A percentile compares a stretch with the other conserved stretches of the same genome.
Conservation (phyloP, 2,329 filamentous ascomycete species). For the Pseudocercospora cruenta region DNA sequence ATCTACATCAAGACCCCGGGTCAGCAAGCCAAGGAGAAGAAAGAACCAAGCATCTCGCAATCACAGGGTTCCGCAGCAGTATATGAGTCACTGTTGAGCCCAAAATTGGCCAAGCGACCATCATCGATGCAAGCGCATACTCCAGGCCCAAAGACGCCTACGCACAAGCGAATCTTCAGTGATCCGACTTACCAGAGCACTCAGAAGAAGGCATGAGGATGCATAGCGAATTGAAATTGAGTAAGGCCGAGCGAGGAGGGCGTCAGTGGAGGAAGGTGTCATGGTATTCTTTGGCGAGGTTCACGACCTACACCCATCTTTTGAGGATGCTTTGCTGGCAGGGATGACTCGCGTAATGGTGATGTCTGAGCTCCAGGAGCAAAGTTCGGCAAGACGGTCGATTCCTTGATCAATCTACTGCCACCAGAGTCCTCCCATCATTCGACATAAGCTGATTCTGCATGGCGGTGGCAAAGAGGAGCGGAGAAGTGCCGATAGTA, state of each 20-base stretch:
- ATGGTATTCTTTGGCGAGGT: too few relatives aligned
- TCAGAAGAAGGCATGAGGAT: not conserved
- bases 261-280: too few relatives aligned
- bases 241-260: too few relatives aligned
- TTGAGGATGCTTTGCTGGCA: not conserved
- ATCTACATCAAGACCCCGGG: not conserved
- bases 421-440: too few relatives aligned
- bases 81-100: not conserved
- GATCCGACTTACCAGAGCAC: not conserved
- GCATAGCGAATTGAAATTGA: too few relatives aligned
- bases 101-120: not conserved
- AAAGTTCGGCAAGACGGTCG: too few relatives aligned
- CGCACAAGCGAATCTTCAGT: not conserved
- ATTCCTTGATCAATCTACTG: too few relatives aligned
- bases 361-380: too few relatives aligned
- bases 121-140: not conserved
- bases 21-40: not conserved
- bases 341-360: not conserved
- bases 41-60: not conserved
- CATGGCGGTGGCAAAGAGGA: too few relatives aligned
- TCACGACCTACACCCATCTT: too few relatives aligned
- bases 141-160: not conserved
- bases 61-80: not conserved
- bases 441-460: too few relatives aligned
- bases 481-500: too few relatives aligned